Evolutionary conservation across 352 stramenopile species (phyloP), one percentile per base, ranked within the genome.

Genomic region (Phytophthora aleatoria): DNA sequence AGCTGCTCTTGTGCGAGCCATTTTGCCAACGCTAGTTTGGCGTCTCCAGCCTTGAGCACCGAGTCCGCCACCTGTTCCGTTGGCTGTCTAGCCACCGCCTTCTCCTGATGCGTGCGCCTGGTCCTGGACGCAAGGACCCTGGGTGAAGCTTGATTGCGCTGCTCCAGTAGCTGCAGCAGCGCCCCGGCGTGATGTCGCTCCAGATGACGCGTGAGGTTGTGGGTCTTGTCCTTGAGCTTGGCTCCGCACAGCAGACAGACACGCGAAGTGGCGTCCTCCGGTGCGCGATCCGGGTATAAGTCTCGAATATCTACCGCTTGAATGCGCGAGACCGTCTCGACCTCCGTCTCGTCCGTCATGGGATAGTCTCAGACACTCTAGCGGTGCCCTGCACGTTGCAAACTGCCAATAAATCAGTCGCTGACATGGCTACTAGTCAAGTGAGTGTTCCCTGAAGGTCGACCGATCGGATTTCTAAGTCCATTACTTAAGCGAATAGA

Each of bases 181-280:
- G 79, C 79, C 2, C 61, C 76, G 24, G 75, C 61, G 56, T 85
- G 79, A 41, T 85, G 79, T 24, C 79, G 71, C 64, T 87, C 79
- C 42, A 85, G 47, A 57, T 87, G 79, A 0, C 76, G 79, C 61
- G 73, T 87, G n/a, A 87, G 74, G 59, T 84, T 85, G 66, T 87
- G 79, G 27, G 79, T 87, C 67, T 85, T 87, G 69, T 87, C 78
- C 64, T 85, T 87, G 51, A 87, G 71, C 41, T 72, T 73, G 50
- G 68, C 66, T 20, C 50, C 33, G 62, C 79, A 85, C 16, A 87
- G 59, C 27, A 82, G 44, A 64, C 79, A 87, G 51, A 84, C 41
- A 27, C 79, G 74, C 20, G 76, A 82, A 24, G 57, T 65, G 38
- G 66, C 44, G 45, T 87, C 79, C n/a, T 82, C 69, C 1, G 61